Evolutionary conservation across 768 basidiomycete genomes (phyloP).

Genomic region (Pleurotus ostreatus): DNA sequence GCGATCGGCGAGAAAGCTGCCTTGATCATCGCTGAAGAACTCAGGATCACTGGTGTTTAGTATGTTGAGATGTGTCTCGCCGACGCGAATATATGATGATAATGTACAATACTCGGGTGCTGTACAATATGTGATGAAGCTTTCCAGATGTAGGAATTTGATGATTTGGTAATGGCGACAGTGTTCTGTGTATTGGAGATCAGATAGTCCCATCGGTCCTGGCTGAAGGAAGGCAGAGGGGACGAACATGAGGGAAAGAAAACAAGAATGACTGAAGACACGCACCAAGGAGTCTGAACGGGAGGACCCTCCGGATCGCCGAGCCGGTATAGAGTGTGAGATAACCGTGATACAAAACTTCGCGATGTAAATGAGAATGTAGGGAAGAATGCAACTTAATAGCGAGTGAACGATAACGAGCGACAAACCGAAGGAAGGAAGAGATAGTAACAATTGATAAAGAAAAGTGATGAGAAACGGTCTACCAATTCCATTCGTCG

Average conservation of each 20-base stretch:
- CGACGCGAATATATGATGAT: background rate
- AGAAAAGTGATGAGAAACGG: background rate
- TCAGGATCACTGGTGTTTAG: slow-evolving; percentile 8
- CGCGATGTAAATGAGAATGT: background rate
- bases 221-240: too few species aligned
- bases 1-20: slow-evolving; percentile 41
- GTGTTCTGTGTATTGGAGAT: background rate
- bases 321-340: background rate
- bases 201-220: background rate
- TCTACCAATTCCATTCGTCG: slow-evolving; percentile 54
- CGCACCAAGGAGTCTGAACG: background rate
- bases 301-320: background rate
- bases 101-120: slow-evolving; percentile 1
- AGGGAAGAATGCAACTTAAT: background rate
- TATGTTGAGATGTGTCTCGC: background rate
- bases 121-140: background rate
- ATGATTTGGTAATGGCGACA: background rate
- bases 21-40: slow-evolving; percentile 37
- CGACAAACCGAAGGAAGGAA: background rate
- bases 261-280: too few species aligned
- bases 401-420: background rate
- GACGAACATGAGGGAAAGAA: too few species aligned
- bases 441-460: too few species aligned
- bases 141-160: background rate
- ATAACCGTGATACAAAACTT: background rate